Conservation (phyloP, 208 protist genomes). For the Angomonas ambiguus region DNA sequence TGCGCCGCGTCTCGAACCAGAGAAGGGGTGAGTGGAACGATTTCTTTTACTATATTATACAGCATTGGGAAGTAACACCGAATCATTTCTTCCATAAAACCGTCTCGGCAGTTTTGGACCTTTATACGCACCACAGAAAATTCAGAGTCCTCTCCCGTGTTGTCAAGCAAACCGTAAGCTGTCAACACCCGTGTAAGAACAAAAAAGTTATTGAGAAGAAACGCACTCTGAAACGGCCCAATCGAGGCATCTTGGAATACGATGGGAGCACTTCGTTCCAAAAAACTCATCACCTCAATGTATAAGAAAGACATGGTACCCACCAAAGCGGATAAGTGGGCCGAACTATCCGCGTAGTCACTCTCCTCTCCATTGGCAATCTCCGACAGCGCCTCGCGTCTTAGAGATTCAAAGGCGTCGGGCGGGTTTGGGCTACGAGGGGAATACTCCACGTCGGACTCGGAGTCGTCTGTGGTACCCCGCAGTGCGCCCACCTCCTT, state of each 20-base stretch:
- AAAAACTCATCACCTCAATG: constrained; percentile 55
- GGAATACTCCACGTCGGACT: neutral
- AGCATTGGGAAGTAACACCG: constrained; percentile 37
- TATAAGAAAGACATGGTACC: constrained; percentile 68
- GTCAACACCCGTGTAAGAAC: constrained; percentile 16
- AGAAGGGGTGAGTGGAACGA: constrained; percentile 19
- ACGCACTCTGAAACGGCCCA: constrained; percentile 19
- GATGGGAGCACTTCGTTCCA: constrained; percentile 32
- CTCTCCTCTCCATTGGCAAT: constrained; percentile 54
- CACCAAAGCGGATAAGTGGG: constrained; percentile 50
- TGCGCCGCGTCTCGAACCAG: constrained; percentile 45
- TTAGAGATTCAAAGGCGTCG: neutral
- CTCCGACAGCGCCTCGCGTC: constrained; percentile 31
- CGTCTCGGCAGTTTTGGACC: constrained; percentile 18
- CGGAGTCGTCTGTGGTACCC: neutral
- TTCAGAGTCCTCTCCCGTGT: neutral
- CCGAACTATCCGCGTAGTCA: constrained; percentile 51
- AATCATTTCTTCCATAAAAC: constrained; percentile 42
- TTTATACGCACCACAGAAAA: neutral
- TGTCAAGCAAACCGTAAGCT: constrained; percentile 11
- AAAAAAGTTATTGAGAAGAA: constrained; percentile 53
- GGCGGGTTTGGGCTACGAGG: neutral
- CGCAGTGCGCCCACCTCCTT: neutral
- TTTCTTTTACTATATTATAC: constrained; percentile 27
- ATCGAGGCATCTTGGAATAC: neutral